phyloP scores from a whole-genome alignment of 768 basidiomycete species.

The Lactarius trivialis region DNA sequence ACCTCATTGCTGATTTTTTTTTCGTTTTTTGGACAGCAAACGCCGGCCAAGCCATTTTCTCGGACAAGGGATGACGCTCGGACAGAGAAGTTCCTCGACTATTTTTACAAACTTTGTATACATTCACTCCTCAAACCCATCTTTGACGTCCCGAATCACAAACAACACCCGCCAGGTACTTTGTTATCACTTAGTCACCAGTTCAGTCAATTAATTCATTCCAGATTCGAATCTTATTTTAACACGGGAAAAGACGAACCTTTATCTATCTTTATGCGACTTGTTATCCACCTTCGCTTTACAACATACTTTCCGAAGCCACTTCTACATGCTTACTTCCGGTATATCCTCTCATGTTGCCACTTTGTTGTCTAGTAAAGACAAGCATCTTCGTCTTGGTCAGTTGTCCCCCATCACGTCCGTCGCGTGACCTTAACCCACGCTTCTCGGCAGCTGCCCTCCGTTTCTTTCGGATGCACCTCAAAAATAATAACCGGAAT shows the following conservation, averaged over 20 bases:
- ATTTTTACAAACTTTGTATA: slow-evolving; percentile 85
- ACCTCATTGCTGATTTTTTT: background rate
- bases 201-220: slow-evolving; percentile 6
- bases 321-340: slow-evolving; percentile 82
- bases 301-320: slow-evolving; percentile 88
- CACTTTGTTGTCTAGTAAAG: slow-evolving; percentile 68
- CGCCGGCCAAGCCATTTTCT: slow-evolving; percentile 37
- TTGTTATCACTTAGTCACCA: background rate
- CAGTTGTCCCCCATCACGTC: slow-evolving; percentile 30
- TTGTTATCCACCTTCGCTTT: slow-evolving; percentile 80
- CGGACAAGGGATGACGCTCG: slow-evolving; percentile 76
- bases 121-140: slow-evolving; percentile 79
- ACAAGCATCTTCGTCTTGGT: slow-evolving; percentile 94
- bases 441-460: slow-evolving; percentile 60
- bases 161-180: slow-evolving; percentile 31
- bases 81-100: slow-evolving; percentile 85
- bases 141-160: slow-evolving; percentile 63
- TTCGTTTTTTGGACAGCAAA: slow-evolving; percentile 1
- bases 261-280: slow-evolving; percentile 87
- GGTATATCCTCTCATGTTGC: slow-evolving; percentile 70
- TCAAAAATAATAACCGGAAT: slow-evolving; percentile 77
- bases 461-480: slow-evolving; percentile 81
- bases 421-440: slow-evolving; percentile 7
- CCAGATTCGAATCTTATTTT: slow-evolving; percentile 50
- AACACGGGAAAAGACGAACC: slow-evolving; percentile 70